phyloP scores from a whole-genome alignment of 2,329 filamentous ascomycete species.

The Fusarium dimerum region DNA sequence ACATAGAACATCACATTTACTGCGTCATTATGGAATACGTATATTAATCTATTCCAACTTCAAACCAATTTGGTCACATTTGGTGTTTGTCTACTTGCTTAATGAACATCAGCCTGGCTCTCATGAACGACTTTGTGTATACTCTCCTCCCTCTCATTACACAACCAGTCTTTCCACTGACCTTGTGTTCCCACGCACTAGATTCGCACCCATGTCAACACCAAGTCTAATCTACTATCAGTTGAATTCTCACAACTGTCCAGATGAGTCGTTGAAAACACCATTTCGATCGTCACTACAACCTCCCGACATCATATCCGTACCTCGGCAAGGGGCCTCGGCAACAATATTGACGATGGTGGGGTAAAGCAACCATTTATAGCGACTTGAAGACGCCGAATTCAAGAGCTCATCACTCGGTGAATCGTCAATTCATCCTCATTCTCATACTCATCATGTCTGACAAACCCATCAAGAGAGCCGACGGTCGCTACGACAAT shows the following conservation, averaged over 20 bases:
- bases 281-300: neutral
- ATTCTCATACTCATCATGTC: neutral
- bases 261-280: neutral
- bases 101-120: too few relatives aligned
- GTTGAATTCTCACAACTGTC: neutral
- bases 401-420: neutral
- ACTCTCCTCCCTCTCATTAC: too few relatives aligned
- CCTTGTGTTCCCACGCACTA: neutral
- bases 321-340: neutral
- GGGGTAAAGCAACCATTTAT: neutral
- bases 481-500: slow-evolving; percentile 42
- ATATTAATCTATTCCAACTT: too few relatives aligned
- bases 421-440: neutral
- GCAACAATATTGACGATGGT: neutral
- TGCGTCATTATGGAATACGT: too few relatives aligned
- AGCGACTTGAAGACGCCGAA: neutral
- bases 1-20: too few relatives aligned
- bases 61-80: too few relatives aligned
- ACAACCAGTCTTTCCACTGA: neutral
- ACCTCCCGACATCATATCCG: neutral
- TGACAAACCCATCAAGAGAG: slow-evolving; percentile 37
- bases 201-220: neutral
- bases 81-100: too few relatives aligned
- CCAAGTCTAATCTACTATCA: too few relatives aligned
- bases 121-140: too few relatives aligned